Percentiles rank a stretch among this genome's conserved stretches.
Conservation (phyloP, 2,329 filamentous ascomycete species). For the Drechslerella stenobrocha region DNA sequence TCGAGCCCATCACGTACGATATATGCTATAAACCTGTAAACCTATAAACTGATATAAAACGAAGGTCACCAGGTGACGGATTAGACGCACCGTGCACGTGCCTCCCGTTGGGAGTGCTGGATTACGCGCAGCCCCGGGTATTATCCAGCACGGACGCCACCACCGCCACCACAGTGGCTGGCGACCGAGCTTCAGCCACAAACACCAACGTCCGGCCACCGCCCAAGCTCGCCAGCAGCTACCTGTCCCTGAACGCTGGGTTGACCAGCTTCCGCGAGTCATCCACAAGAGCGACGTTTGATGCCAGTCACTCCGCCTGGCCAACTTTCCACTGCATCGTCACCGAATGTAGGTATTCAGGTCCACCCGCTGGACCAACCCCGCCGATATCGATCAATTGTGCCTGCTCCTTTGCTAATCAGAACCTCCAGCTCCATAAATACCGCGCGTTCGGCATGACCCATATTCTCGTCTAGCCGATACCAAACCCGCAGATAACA, state of each 20-base stretch:
- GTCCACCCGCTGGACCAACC: not conserved
- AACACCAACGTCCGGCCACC: slow-evolving; percentile 13
- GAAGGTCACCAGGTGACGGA: too few species aligned
- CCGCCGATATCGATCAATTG: not conserved
- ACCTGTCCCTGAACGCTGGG: slow-evolving; percentile 23
- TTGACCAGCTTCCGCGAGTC: slow-evolving; percentile 17
- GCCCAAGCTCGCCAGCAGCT: slow-evolving; percentile 38
- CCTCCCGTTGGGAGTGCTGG: slow-evolving; percentile 12
- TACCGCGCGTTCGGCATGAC: slow-evolving; percentile 6
- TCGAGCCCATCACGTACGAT: too few species aligned
- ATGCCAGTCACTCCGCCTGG: slow-evolving; percentile 2
- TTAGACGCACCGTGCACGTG: too few species aligned
- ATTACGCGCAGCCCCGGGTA: slow-evolving; percentile 21
- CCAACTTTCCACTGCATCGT: too few species aligned
- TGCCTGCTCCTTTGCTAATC: not conserved
- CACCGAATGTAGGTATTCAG: slow-evolving; percentile 1
- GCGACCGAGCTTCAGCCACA: slow-evolving; percentile 27
- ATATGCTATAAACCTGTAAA: too few species aligned
- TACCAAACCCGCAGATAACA: not conserved
- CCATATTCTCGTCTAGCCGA: not conserved
- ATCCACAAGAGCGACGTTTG: slow-evolving; percentile 7
- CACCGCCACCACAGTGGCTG: slow-evolving; percentile 24
- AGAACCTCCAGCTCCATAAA: not conserved
- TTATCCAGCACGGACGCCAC: slow-evolving; percentile 10
- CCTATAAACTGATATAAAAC: too few species aligned